Percentiles rank a stretch among this genome's conserved stretches.
phyloP scores from a whole-genome alignment of 495 filamentous ascomycete genomes.

The Cenococcum geophilum region DNA sequence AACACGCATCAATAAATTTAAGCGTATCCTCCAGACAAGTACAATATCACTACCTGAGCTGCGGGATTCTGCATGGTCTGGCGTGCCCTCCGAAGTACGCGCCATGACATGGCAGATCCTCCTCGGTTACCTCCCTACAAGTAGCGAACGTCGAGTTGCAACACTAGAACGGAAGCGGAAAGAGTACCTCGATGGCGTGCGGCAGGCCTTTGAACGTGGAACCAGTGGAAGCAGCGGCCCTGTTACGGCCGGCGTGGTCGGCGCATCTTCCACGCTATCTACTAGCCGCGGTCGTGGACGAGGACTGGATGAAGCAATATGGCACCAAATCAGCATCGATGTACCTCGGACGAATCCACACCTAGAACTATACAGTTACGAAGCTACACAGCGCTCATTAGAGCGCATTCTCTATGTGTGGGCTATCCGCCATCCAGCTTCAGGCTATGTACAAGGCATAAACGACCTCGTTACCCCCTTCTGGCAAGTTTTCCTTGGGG shows the following conservation, averaged over 20 bases:
- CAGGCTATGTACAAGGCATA: constrained; percentile 96
- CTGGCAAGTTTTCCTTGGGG: constrained; percentile 92
- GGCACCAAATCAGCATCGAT: constrained; percentile 99
- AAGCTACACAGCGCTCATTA: constrained; percentile 87
- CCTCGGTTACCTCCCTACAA: constrained; percentile 90
- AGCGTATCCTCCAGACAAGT: constrained; percentile 83
- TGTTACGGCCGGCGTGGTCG: constrained; percentile 27
- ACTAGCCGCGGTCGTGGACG: constrained; percentile 49
- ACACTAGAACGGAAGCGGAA: constrained; percentile 93
- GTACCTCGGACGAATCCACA: constrained; percentile 96
- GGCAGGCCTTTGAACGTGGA: constrained; percentile 85
- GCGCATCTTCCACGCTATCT: constrained; percentile 18
- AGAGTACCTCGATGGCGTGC: constrained; percentile 92
- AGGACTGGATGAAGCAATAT: constrained; percentile 89
- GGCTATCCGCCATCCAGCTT: constrained; percentile 95
- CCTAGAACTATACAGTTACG: constrained; percentile 87
- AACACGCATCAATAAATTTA: constrained; percentile 97
- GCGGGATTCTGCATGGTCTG: constrained; percentile 81
- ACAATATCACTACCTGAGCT: constrained; percentile 81
- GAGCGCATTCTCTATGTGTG: constrained; percentile 95
- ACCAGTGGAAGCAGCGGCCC: constrained; percentile 35
- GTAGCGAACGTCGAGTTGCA: constrained; percentile 80
- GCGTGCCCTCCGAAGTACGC: constrained; percentile 87
- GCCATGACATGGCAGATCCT: constrained; percentile 98
- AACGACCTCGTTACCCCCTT: constrained; percentile 97